phyloP scores from a whole-genome alignment of 805 yeast species.

The Suhomyces sp. region DNA sequence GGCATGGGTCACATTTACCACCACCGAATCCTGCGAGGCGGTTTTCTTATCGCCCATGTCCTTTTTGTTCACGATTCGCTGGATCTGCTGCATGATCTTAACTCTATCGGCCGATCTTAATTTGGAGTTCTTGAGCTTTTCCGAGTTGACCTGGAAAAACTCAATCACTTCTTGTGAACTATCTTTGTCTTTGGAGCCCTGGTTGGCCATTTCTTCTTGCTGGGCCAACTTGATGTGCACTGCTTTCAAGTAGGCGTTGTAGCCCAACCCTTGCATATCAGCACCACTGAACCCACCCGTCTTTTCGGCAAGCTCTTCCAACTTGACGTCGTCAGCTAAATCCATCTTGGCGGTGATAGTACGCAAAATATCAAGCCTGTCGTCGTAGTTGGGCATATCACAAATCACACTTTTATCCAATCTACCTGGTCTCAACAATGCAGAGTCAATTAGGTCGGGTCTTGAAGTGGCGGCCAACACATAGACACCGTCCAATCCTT shows the following conservation, averaged over 20 bases:
- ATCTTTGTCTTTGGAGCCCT: constrained; percentile 8
- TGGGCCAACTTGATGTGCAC: constrained; percentile 65
- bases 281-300: constrained; percentile 91
- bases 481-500: constrained; percentile 94
- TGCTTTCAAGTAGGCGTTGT: constrained; percentile 87
- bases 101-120: constrained; percentile 40
- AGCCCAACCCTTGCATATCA: constrained; percentile 87
- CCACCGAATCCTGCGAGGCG: constrained; percentile 9
- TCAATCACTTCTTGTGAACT: constrained; percentile 21
- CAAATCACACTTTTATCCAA: constrained; percentile 89
- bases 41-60: constrained; percentile 6
- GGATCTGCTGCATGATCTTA: constrained; percentile 41
- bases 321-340: constrained; percentile 47
- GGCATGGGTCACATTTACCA: constrained; percentile 45
- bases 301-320: constrained; percentile 50
- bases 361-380: constrained; percentile 68
- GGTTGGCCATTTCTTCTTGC: constrained; percentile 29
- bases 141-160: constrained; percentile 42
- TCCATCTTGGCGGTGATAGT: constrained; percentile 62
- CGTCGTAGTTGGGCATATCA: constrained; percentile 73
- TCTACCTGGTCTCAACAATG: constrained; percentile 92
- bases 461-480: constrained; percentile 95
- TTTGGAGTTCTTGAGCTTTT: constrained; percentile 23
- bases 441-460: constrained; percentile 94
- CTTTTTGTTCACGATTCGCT: constrained; percentile 28